Base-by-base conservation (phyloP, 2,329 filamentous ascomycete species). In the Neocatenulostroma microsporum region DNA sequence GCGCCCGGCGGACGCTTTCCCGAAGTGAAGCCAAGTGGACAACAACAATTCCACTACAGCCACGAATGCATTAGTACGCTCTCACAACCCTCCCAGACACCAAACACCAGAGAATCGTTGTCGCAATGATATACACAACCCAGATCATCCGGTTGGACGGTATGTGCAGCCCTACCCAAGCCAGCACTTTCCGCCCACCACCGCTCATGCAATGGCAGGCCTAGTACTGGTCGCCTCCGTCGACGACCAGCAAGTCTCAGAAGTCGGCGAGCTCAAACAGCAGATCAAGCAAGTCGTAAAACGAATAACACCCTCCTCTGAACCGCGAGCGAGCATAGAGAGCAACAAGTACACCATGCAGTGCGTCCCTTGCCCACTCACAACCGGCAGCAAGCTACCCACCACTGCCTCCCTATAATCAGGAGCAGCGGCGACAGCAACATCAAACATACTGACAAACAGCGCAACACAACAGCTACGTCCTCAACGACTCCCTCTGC, bases 91-190 rank as follows among this genome's bases (percentile, higher is more conserved):
- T n/a, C n/a, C n/a, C n/a, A n/a, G n/a, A n/a, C n/a, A n/a, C 17
- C n/a, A 9, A 29, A 18, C 14, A n/a, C 12, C 27, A 19, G 19
- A 28, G 13, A 18, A 23, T 13, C 19, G 20, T 20, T 32, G 27
- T 25, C 32, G 40, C 25, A 19, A 58, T 58, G 54, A 62, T 62
- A 36, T 60, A 54, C 47, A 55, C 88, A 55, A 98, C 89, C 36
- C 85, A 94, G 67, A 94, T 98, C 67, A 82, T 86, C 48, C 76
- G 91, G 64, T 76, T 96, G 34, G 91, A 96, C 67, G 89, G 87
- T 91, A 40, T 17, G 61, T 45, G 63, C 48, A 58, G 25, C 12
- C 21, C 21, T 11, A 29, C 25, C 37, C 21, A 11, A 12, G 8
- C 25, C n/a, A n/a, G n/a, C n/a, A 27, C 31, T n/a, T 29, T 30